Evolutionary conservation across 768 basidiomycete genomes (phyloP).

Genomic region (Megacollybia marginata): DNA sequence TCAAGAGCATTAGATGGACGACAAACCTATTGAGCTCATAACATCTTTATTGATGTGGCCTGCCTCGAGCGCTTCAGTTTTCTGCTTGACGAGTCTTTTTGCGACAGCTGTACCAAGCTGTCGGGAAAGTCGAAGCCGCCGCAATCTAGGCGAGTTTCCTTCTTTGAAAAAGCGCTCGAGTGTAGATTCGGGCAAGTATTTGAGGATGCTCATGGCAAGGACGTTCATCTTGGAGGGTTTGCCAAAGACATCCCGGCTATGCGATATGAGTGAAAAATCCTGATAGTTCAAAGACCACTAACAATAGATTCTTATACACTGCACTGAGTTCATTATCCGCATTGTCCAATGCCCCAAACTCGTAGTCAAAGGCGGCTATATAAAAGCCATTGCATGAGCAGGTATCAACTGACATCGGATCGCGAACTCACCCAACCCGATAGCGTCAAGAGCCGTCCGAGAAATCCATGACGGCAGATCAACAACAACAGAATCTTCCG

Average conservation of each 20-base stretch:
- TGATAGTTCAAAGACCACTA: slow-evolving; percentile 5
- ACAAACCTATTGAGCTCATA: slow-evolving; percentile 22
- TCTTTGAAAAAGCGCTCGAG: slow-evolving; percentile 8
- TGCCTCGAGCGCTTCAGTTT: neutral
- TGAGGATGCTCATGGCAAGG: neutral
- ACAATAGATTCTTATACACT: slow-evolving; percentile 30
- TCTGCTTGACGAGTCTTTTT: neutral
- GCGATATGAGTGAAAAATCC: neutral
- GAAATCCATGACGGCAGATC: slow-evolving; percentile 21
- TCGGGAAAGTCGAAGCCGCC: neutral
- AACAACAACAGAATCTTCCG: slow-evolving; percentile 9
- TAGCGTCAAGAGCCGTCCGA: slow-evolving; percentile 28
- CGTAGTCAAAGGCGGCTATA: slow-evolving; percentile 30
- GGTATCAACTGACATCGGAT: neutral
- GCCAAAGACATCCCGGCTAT: slow-evolving; percentile 17
- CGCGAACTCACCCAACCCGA: slow-evolving; percentile 24
- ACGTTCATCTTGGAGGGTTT: slow-evolving; percentile 16
- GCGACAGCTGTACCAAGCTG: neutral
- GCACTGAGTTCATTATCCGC: slow-evolving; percentile 27
- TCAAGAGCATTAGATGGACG: too few species aligned
- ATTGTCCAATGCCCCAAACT: slow-evolving; percentile 32
- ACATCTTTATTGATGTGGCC: slow-evolving; percentile 17
- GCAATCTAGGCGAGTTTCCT: slow-evolving; percentile 13
- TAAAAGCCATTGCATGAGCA: slow-evolving; percentile 23
- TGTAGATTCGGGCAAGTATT: neutral